Evolutionary conservation across 768 basidiomycete genomes (phyloP).

Genomic region (Flagelloscypha sp.): DNA sequence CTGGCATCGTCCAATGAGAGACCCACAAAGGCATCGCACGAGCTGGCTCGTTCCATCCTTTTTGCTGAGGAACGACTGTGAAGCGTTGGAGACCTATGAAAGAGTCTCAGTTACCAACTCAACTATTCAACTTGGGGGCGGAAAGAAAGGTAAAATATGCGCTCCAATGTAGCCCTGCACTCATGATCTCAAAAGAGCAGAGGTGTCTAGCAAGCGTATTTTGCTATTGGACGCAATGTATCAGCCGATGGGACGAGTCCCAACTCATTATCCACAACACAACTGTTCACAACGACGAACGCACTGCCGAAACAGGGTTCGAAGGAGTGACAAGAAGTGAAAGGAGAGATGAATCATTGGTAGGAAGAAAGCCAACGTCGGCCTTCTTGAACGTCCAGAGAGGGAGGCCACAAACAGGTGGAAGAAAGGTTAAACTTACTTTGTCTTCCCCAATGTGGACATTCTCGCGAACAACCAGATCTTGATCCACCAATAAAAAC

Average conservation of each 20-base stretch:
- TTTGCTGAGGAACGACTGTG: too few species aligned
- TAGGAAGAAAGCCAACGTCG: slow-evolving; percentile 60
- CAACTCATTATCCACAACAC: slow-evolving; percentile 19
- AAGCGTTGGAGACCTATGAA: too few species aligned
- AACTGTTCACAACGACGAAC: slow-evolving; percentile 12
- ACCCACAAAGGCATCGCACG: slow-evolving; percentile 77
- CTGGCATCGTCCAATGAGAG: slow-evolving; percentile 65
- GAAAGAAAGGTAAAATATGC: slow-evolving; percentile 45
- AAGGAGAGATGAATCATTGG: slow-evolving; percentile 46
- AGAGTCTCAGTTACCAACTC: too few species aligned
- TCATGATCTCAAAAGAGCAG: slow-evolving; percentile 63
- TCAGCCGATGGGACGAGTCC: slow-evolving; percentile 64
- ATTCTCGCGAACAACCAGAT: too few species aligned
- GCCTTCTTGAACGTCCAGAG: slow-evolving; percentile 86
- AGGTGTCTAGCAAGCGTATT: slow-evolving; percentile 75
- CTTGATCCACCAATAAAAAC: slow-evolving; percentile 81
- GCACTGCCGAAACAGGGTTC: slow-evolving; percentile 60
- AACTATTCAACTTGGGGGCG: too few species aligned
- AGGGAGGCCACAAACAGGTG: slow-evolving; percentile 8
- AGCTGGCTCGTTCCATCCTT: slow-evolving; percentile 62
- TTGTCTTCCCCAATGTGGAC: slow-evolving; percentile 31
- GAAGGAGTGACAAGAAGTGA: slow-evolving; percentile 17
- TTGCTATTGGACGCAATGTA: slow-evolving; percentile 89
- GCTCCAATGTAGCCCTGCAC: slow-evolving; percentile 85
- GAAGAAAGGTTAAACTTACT: slow-evolving; percentile 40